These are phyloP conservation scores for Ophiocordyceps camponoti-leonardi DNA, from an alignment of 2,329 filamentous ascomycete species.

Conservation along the genomic window DNA sequence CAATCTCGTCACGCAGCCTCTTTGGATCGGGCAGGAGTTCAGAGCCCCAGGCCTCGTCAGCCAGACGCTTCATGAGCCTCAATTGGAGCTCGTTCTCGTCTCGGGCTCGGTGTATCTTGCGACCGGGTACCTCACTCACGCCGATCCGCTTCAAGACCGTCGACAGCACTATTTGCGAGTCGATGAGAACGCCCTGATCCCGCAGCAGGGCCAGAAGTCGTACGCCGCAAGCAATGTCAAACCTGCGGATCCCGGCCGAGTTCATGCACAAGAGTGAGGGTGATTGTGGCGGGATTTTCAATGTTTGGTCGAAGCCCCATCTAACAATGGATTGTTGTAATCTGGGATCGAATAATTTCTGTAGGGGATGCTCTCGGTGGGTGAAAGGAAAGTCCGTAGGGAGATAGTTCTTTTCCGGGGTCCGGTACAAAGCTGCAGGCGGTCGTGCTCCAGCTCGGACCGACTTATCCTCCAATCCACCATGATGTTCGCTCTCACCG, in stretches of 20 bases:
- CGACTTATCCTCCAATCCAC: not conserved
- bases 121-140: slow-evolving; percentile 11
- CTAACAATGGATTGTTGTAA: slow-evolving; percentile 24
- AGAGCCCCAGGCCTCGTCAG: slow-evolving; percentile 18
- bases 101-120: slow-evolving; percentile 10
- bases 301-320: slow-evolving; percentile 25
- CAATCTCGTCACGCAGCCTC: slow-evolving; percentile 10
- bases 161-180: slow-evolving; percentile 13
- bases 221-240: slow-evolving; percentile 19
- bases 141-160: slow-evolving; percentile 13
- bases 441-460: not conserved
- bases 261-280: slow-evolving; percentile 3
- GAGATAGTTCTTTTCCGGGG: slow-evolving; percentile 9
- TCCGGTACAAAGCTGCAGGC: not conserved
- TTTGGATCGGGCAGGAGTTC: slow-evolving; percentile 10
- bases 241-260: slow-evolving; percentile 6
- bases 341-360: slow-evolving; percentile 23
- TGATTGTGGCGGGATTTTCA: slow-evolving; percentile 8
- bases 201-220: slow-evolving; percentile 16
- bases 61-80: slow-evolving; percentile 12
- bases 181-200: slow-evolving; percentile 17
- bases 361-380: slow-evolving; percentile 27
- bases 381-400: slow-evolving; percentile 22
- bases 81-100: slow-evolving; percentile 14
- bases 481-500: not conserved